These are phyloP conservation scores for Rhizomucor pusillus DNA, from an alignment of 371 early-diverging fungal genomes.

Conservation along the genomic window DNA sequence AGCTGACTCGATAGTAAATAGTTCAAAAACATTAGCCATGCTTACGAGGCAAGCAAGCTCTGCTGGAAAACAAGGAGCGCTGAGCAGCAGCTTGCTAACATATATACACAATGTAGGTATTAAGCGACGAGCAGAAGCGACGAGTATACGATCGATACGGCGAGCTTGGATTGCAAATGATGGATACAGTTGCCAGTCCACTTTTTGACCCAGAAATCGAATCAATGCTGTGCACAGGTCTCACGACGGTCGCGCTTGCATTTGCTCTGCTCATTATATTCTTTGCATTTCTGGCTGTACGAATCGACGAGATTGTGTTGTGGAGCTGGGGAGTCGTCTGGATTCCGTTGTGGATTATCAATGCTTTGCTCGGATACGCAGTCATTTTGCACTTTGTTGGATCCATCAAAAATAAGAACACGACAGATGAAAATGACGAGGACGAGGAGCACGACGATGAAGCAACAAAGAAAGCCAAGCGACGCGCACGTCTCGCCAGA, in stretches of 20 bases:
- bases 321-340: slow-evolving; percentile 80
- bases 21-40: slow-evolving; percentile 79
- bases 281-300: slow-evolving; percentile 69
- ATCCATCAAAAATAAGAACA: slow-evolving; percentile 9
- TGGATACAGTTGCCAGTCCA: slow-evolving; percentile 68
- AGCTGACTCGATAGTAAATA: slow-evolving; percentile 13
- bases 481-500: slow-evolving; percentile 12
- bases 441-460: slow-evolving; percentile 29
- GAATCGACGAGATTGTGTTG: slow-evolving; percentile 64
- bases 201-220: slow-evolving; percentile 78
- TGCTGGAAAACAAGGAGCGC: slow-evolving; percentile 1
- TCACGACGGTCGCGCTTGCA: slow-evolving; percentile 53
- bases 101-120: slow-evolving; percentile 17
- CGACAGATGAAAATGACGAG: slow-evolving; percentile 30
- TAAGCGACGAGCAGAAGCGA: slow-evolving; percentile 75
- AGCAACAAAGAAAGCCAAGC: slow-evolving; percentile 13
- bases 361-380: slow-evolving; percentile 38
- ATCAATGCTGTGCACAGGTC: slow-evolving; percentile 64
- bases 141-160: slow-evolving; percentile 86
- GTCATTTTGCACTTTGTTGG: slow-evolving; percentile 16
- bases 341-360: slow-evolving; percentile 78
- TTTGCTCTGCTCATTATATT: slow-evolving; percentile 73
- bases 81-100: neutral
- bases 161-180: slow-evolving; percentile 82
- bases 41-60: slow-evolving; percentile 64